Evolutionary conservation across 257 asterid species (phyloP), one percentile per base, ranked within the genome.

Genomic region (Solanum bukasovii): DNA sequence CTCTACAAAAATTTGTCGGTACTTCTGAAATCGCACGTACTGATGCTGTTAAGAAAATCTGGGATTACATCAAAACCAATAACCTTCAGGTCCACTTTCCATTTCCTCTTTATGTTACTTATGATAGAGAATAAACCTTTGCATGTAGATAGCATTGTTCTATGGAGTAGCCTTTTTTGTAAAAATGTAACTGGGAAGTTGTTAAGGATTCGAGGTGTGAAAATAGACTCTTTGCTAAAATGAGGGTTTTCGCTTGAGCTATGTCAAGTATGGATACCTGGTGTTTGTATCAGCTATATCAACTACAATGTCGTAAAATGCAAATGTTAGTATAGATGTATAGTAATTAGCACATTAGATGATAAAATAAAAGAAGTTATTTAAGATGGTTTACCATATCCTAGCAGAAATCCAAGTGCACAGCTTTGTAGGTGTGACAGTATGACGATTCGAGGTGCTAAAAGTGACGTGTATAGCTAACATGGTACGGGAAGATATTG

Each of bases 1-100:
- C 90, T 23, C 87, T 91, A n/a, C 75, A 87, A 34, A 83, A 82
- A 65, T 91, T 91, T 70, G 38, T 91, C 7, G 92, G 92, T 12
- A 46, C 87, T 18, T 34, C 86, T 1, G 87, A 88, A 84, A 88
- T 82, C 7, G 85, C 93, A 10, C 93, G 93, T 4, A 56, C 90
- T 23, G 90, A 86, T 13, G 93, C 93, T 31, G 90, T 91, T 21
- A 91, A 90, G 78, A 84, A 83, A 79, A 38, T 90, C 14, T 90
- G 93, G 93, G 93, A 81, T 8, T 86, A 91, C 87, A 86, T 91
- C 91, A 91, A 91, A 70, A 67, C 90, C 35, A 35, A 85, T 33
- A 90, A 90, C n/a, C 93, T 91, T 40, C 91, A 91, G 93, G 93
- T 91, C 20, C 16, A 42, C 13, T 16, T 85, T 61, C n/a, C 29